phyloP scores from a whole-genome alignment of 2,329 filamentous ascomycete species.

The Trichoderma gracile region DNA sequence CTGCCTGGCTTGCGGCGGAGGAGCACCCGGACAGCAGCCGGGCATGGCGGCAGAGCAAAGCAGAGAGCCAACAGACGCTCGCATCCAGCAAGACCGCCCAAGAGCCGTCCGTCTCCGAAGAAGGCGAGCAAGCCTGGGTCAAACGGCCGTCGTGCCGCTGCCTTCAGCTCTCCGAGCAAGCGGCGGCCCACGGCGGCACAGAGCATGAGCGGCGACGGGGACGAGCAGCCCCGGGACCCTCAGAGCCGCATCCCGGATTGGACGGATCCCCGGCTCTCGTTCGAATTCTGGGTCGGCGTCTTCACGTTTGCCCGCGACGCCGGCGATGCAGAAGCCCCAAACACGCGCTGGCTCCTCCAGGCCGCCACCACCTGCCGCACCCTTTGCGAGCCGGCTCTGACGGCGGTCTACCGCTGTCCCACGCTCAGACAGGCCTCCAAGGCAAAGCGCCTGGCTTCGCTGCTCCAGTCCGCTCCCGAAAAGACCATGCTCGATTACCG shows the following conservation, averaged over 20 bases:
- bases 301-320: slow-evolving; percentile 66
- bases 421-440: slow-evolving; percentile 55
- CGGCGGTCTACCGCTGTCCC: slow-evolving; percentile 69
- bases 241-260: slow-evolving; percentile 51
- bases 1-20: not conserved
- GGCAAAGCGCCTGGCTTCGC: slow-evolving; percentile 47
- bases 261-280: slow-evolving; percentile 59
- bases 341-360: slow-evolving; percentile 64
- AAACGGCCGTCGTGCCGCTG: not conserved
- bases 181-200: not conserved
- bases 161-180: slow-evolving; percentile 29
- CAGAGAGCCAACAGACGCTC: not conserved
- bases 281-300: slow-evolving; percentile 68
- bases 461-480: slow-evolving; percentile 57
- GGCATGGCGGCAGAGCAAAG: not conserved
- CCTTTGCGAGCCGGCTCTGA: slow-evolving; percentile 72
- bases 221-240: slow-evolving; percentile 23
- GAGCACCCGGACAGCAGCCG: slow-evolving; percentile 10
- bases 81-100: not conserved
- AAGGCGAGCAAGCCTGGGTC: not conserved
- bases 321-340: slow-evolving; percentile 43
- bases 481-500: slow-evolving; percentile 63
- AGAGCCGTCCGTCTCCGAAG: not conserved
- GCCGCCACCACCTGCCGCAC: slow-evolving; percentile 61
- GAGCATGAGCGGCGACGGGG: not conserved